Base-by-base conservation (phyloP, 2,329 filamentous ascomycete species). In the Fusarium dimerum region DNA sequence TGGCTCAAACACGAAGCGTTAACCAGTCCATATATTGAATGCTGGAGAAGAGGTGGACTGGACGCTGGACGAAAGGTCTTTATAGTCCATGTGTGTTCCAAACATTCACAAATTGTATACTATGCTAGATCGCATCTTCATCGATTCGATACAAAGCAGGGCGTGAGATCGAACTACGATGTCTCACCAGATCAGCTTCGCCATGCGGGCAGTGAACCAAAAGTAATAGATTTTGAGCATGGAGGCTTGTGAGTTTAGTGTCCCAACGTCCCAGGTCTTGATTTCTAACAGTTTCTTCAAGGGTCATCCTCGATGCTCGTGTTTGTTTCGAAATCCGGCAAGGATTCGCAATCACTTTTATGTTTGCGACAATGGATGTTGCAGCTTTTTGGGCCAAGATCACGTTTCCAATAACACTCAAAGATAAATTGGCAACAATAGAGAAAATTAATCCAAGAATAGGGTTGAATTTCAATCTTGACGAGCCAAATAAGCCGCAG, bases 81-180 rank as follows among this genome's bases (percentile, higher is more conserved):
- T 18, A 46, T 46, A 15, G 34, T 46, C 18, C 30, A 46, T 46
- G 16, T 46, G 30, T 46, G 30, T 36, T 46, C 44, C 9, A 40
- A 46, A 46, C 16, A 20, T 16, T 38, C 30, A 15, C 30, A 39
- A 46, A 18, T 46, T 13, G 16, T n/a, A 8, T 46, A 46, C 34
- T 46, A 46, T 40, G 11, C 29, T 46, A 15, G 44, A 15, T 46
- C 44, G 44, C 44, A 46, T 38, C 44, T 46, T 20, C 30, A 46
- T 46, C 5, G 9, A 36, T 26, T 46, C 6, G 29, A 46, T 17
- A 46, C 44, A 6, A 46, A 16, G 8, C 13, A 20, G 4, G 44
- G 30, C 30, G 6, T 46, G 16, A 46, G 44, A 46, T 46, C 16
- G 16, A 13, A 18, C 16, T 46, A 39, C 34, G 16, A 46, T 32